Evolutionary conservation across 768 basidiomycete species (phyloP).

Genomic region (Favolaschia claudopus): DNA sequence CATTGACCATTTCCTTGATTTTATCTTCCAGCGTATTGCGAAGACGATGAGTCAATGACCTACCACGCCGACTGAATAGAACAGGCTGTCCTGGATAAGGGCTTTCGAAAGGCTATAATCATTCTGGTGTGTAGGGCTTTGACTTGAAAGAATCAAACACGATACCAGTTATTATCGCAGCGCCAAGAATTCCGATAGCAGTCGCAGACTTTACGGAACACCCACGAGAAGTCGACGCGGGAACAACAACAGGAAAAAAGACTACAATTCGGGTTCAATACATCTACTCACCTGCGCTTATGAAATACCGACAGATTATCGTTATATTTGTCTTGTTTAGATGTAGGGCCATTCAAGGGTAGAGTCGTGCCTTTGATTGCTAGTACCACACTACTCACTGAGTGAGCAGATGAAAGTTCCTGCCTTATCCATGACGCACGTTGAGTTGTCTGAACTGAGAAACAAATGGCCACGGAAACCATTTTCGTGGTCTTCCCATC

Average conservation of each 20-base stretch:
- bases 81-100: constrained; percentile 88
- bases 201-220: constrained; percentile 85
- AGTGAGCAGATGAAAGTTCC: too few species aligned
- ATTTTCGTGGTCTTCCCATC: constrained; percentile 71
- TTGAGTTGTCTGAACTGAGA: constrained; percentile 77
- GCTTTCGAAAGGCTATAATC: constrained; percentile 78
- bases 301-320: constrained; percentile 67
- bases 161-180: constrained; percentile 82
- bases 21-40: not conserved
- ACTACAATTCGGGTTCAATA: constrained; percentile 8
- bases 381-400: constrained; percentile 80
- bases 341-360: constrained; percentile 71
- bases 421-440: too few species aligned
- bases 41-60: constrained; percentile 40
- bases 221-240: constrained; percentile 86
- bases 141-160: too few species aligned
- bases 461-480: constrained; percentile 95
- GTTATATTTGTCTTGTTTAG: constrained; percentile 92
- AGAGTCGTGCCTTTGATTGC: constrained; percentile 91
- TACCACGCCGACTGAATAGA: constrained; percentile 89
- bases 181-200: constrained; percentile 77
- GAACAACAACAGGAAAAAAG: constrained; percentile 96
- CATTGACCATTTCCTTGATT: constrained; percentile 82
- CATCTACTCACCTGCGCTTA: not conserved
- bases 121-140: too few species aligned